Evolutionary conservation across 768 basidiomycete species (phyloP), one percentile per base, ranked within the genome.

Genomic region (Chiua virens): DNA sequence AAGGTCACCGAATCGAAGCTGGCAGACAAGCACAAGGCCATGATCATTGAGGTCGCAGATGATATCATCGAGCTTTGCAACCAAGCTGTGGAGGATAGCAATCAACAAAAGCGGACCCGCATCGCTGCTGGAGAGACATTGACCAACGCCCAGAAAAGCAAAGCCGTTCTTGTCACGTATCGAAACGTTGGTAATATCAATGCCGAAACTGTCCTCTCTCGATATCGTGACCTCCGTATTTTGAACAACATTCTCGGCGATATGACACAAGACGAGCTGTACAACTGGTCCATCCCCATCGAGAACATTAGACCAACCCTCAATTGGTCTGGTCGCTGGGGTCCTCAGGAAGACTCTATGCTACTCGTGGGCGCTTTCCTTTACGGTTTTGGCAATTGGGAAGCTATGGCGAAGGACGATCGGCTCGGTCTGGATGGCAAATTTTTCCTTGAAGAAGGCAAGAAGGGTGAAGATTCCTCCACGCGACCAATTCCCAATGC

Each of bases 351-450:
- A 58, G 97, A 99, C 68, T 86, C 95, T 4, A 91, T 94, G 84
- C 78, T 99, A 17, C 81, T 99, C 34, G 87, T 98, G 42, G 97
- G 97, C 32, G 92, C 97, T 10, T 98, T 80, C 75, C 63, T 87
- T 18, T 88, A 98, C 60, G 97, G 97, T 18, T 96, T 98, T 65
- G 96, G 95, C 14, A 91, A 89, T 63, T 99, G 97, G 97, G 97
- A 98, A 65, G 80, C 81, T 22, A 98, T 98, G 79, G 82, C 84
- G 49, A 91, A 94, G 72, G 97, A 99, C 66, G 69, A 82, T 13
- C 82, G 82, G 53, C 83, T 99, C 13, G 83, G 85, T 3, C 78
- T 99, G 14, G 80, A 84, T 2, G 92, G 88, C 69, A 98, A 98
- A 67, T 96, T 99, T 75, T 98, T 98, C 83, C 78, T 99, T 45